Base-by-base conservation (phyloP, 1,284 basidiomycete species). In the Sporisorium scitamineum region DNA sequence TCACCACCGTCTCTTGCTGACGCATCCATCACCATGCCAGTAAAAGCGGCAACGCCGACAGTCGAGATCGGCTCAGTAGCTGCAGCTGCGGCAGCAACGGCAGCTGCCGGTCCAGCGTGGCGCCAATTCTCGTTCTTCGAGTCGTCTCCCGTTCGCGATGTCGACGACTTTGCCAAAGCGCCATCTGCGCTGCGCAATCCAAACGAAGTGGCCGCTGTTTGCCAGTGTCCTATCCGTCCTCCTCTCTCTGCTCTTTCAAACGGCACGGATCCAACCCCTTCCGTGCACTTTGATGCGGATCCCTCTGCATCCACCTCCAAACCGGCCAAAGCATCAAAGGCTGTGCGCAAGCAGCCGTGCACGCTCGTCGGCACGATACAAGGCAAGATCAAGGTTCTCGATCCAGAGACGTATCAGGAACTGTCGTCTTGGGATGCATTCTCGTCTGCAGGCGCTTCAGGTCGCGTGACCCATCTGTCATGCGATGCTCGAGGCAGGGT, bases 71-170 rank as follows among this genome's bases (percentile, higher is more conserved):
- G 75, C 57, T 58, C 67, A 31, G 72, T 62, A 45, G 65, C 70
- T 0, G 72, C 61, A 3, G 63, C 71, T 5, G 72, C 63, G 11
- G 66, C 74, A 11, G 64, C 76, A 2, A 60, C 70, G 2, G 64
- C 76, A 7, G 72, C 70, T 0, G 79, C 79, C 20, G 76, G 69
- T 47, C 80, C 80, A 45, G 78, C 80, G 29, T 81, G 80, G 80
- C 70, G 80, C 9, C 76, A 80, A 24, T 78, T 81, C 69, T 64
- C 70, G 29, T 81, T 81, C 63, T 81, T 78, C 62, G 80, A 81
- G 24, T 55, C 72, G 22, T 72, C 65, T 6, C 61, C 57, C 1
- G 64, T 81, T 13, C 65, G 79, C n/a, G 80, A 81, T 54, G 18
- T 59, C 3, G 60, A 72, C 48, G 80, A 81, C 61, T 79, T 79